A percentile compares a stretch with the other conserved stretches of the same genome.
phyloP scores from a whole-genome alignment of 306 rosid species.

The Adenanthera pavonina region DNA sequence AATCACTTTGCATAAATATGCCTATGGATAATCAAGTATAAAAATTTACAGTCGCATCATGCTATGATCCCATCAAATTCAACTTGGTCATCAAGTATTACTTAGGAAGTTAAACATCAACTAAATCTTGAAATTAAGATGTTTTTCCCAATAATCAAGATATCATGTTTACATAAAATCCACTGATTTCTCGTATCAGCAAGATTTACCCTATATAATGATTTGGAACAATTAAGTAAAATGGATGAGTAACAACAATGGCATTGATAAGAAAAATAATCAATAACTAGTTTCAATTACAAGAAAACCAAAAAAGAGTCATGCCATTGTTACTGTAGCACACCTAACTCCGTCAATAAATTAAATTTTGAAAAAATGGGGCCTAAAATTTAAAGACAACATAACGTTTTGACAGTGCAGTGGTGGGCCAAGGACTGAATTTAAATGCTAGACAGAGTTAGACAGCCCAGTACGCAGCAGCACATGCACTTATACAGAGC shows the following conservation, averaged over 20 bases:
- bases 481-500: slow-evolving; percentile 63
- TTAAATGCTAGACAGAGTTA: slow-evolving; percentile 44
- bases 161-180: slow-evolving; percentile 11
- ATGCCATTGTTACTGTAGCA: slow-evolving; percentile 21
- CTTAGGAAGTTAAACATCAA: not conserved
- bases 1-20: not conserved
- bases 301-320: slow-evolving; percentile 41
- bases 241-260: slow-evolving; percentile 25
- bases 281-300: slow-evolving; percentile 38
- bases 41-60: not conserved
- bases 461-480: slow-evolving; percentile 58
- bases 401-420: slow-evolving; percentile 47
- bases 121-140: slow-evolving; percentile 23
- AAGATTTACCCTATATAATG: slow-evolving; percentile 10
- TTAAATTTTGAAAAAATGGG: slow-evolving; percentile 41
- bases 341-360: slow-evolving; percentile 51
- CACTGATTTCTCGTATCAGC: slow-evolving; percentile 25
- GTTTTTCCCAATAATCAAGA: slow-evolving; percentile 17
- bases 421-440: slow-evolving; percentile 58
- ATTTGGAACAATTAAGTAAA: slow-evolving; percentile 19
- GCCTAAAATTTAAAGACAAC: slow-evolving; percentile 46
- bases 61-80: not conserved
- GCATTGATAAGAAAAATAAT: slow-evolving; percentile 26
- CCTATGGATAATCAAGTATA: not conserved
- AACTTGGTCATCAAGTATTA: not conserved